Percentiles rank a stretch among this genome's conserved stretches.
phyloP scores from a whole-genome alignment of 306 rosid genomes.

The Sicyos baderoa region DNA sequence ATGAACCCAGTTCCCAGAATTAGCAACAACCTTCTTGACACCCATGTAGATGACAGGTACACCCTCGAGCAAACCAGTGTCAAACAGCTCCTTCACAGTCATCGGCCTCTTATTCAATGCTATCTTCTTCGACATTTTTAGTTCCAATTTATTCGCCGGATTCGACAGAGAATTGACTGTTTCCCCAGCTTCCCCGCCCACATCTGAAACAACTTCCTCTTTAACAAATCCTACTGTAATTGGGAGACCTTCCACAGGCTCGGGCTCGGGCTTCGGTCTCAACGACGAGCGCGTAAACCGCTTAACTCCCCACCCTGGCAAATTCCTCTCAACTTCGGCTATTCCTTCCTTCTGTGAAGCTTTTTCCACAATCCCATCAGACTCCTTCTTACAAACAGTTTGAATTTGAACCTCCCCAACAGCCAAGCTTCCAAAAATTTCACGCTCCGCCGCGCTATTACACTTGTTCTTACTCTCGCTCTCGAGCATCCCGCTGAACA shows the following conservation, averaged over 20 bases:
- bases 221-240: slow-evolving; percentile 21
- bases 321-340: background rate
- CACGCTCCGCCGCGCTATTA: slow-evolving; percentile 14
- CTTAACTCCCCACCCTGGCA: slow-evolving; percentile 21
- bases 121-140: slow-evolving; percentile 64
- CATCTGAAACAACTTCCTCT: slow-evolving; percentile 19
- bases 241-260: slow-evolving; percentile 20
- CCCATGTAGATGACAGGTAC: slow-evolving; percentile 83
- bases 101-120: slow-evolving; percentile 48
- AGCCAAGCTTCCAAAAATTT: slow-evolving; percentile 13
- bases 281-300: slow-evolving; percentile 39
- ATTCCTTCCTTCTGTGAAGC: slow-evolving; percentile 24
- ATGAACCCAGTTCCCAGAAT: background rate
- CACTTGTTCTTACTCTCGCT: slow-evolving; percentile 23
- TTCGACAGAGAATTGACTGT: slow-evolving; percentile 24
- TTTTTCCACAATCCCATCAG: slow-evolving; percentile 14
- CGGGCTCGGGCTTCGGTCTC: slow-evolving; percentile 27
- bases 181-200: slow-evolving; percentile 29
- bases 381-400: slow-evolving; percentile 17
- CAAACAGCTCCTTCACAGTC: slow-evolving; percentile 79
- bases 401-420: slow-evolving; percentile 26
- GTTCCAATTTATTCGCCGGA: slow-evolving; percentile 43
- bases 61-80: slow-evolving; percentile 91
- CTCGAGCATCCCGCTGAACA: slow-evolving; percentile 19
- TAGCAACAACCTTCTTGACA: slow-evolving; percentile 61